Evolutionary conservation across 352 stramenopile species (phyloP).

Genomic region (Pythium sp.): DNA sequence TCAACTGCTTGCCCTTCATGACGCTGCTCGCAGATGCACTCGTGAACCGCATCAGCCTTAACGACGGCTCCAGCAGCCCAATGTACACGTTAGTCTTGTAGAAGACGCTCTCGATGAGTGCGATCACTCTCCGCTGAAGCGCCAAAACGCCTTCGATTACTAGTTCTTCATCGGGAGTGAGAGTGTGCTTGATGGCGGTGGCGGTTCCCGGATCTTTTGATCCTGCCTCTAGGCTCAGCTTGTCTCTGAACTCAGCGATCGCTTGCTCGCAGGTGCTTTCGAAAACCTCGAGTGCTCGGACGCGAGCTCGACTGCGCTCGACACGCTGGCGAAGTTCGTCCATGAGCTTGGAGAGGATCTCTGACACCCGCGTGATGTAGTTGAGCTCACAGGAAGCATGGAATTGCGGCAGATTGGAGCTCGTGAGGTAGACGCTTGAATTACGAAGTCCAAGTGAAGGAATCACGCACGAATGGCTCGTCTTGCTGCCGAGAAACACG

Average conservation of each 20-base stretch:
- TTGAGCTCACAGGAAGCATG: slow-evolving; percentile 43
- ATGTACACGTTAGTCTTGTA: slow-evolving; percentile 54
- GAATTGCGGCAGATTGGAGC: slow-evolving; percentile 36
- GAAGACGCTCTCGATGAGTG: slow-evolving; percentile 35
- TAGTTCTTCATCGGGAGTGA: slow-evolving; percentile 41
- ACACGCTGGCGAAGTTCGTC: slow-evolving; percentile 36
- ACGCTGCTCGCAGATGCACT: slow-evolving; percentile 44
- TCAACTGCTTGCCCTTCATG: slow-evolving; percentile 64
- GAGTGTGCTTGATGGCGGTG: neutral
- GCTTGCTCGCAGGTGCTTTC: slow-evolving; percentile 26
- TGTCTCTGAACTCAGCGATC: slow-evolving; percentile 4
- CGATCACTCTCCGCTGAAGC: slow-evolving; percentile 34
- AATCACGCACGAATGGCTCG: slow-evolving; percentile 30
- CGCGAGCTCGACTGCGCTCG: slow-evolving; percentile 36
- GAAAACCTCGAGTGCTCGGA: slow-evolving; percentile 27
- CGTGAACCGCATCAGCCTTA: slow-evolving; percentile 45
- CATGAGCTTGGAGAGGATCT: slow-evolving; percentile 32
- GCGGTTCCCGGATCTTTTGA: neutral
- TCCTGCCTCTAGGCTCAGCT: neutral
- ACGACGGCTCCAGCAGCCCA: slow-evolving; percentile 52
- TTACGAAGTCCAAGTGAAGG: slow-evolving; percentile 20
- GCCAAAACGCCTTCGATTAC: slow-evolving; percentile 32
- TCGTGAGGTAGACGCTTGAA: slow-evolving; percentile 39
- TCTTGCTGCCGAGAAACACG: slow-evolving; percentile 33
- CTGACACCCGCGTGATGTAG: slow-evolving; percentile 45